Percentiles rank a stretch among this genome's conserved stretches.
Conservation (phyloP, 1,284 basidiomycete genomes). For the Rhodotorula sp. region DNA sequence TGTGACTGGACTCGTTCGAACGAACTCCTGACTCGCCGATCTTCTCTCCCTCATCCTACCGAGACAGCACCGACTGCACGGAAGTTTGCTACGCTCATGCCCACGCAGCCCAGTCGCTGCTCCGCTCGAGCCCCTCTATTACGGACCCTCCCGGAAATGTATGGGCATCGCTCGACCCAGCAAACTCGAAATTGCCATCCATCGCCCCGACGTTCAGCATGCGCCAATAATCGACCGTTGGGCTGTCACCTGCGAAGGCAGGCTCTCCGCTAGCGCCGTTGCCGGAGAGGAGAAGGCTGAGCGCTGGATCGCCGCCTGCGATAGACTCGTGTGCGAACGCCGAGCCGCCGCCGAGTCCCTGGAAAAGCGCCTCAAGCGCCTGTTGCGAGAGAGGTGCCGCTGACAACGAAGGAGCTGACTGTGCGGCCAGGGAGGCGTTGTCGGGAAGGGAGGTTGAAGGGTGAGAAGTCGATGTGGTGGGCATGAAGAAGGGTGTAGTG, state of each 20-base stretch:
- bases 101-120: not conserved
- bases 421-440: not conserved
- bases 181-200: not conserved
- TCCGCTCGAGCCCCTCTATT: not conserved
- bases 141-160: not conserved
- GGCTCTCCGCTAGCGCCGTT: not conserved
- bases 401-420: not conserved
- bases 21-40: too few species aligned
- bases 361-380: conserved; percentile 11
- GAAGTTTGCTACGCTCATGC: too few species aligned
- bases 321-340: not conserved
- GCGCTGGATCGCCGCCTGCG: not conserved
- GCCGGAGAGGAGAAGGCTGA: not conserved
- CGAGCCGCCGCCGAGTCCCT: conserved; percentile 1
- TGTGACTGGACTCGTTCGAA: too few species aligned
- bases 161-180: not conserved
- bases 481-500: not conserved
- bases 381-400: not conserved
- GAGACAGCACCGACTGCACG: too few species aligned
- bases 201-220: not conserved
- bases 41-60: too few species aligned
- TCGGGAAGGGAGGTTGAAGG: not conserved
- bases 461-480: not conserved
- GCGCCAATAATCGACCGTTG: not conserved
- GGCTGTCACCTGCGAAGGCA: not conserved